Conservation (phyloP, 192 early-diverging fungal species). For the Coemansia erecta region DNA sequence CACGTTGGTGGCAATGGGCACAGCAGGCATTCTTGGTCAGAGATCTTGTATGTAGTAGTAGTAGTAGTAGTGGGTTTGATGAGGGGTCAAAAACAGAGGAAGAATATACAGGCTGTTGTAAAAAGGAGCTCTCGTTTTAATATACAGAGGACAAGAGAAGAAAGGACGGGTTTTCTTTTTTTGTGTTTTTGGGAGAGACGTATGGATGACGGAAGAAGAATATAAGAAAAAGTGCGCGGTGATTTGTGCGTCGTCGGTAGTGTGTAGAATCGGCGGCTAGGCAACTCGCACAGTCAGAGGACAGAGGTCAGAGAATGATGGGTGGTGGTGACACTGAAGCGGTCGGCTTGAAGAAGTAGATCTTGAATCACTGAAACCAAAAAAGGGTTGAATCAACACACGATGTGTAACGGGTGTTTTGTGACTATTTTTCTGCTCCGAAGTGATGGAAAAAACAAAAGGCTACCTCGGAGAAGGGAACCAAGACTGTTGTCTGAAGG, state of each 20-base stretch:
- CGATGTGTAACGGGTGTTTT: constrained; percentile 21
- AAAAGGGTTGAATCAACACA: constrained; percentile 12
- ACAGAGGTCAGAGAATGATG: neutral
- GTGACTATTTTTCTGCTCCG: constrained; percentile 34
- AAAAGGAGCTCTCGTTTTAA: constrained; percentile 1
- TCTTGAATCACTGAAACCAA: constrained; percentile 8
- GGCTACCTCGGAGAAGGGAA: constrained; percentile 57
- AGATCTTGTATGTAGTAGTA: neutral
- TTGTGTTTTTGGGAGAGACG: neutral
- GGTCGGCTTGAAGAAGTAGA: neutral
- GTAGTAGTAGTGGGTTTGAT: too few relatives aligned
- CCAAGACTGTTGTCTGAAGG: constrained; percentile 26
- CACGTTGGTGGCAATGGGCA: constrained; percentile 52
- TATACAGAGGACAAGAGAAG: constrained; percentile 4
- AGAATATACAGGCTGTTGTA: constrained; percentile 8
- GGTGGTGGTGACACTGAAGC: too few relatives aligned
- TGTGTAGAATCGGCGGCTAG: too few relatives aligned
- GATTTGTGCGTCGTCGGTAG: neutral
- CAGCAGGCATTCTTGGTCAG: constrained; percentile 25
- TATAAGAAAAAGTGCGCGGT: neutral
- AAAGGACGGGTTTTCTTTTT: constrained; percentile 4
- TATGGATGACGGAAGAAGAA: neutral
- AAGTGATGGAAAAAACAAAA: constrained; percentile 43
- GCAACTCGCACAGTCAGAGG: too few relatives aligned
- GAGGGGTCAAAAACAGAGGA: neutral